Conservation (phyloP, 768 basidiomycete genomes). For the Xerocomellus amylosporus region DNA sequence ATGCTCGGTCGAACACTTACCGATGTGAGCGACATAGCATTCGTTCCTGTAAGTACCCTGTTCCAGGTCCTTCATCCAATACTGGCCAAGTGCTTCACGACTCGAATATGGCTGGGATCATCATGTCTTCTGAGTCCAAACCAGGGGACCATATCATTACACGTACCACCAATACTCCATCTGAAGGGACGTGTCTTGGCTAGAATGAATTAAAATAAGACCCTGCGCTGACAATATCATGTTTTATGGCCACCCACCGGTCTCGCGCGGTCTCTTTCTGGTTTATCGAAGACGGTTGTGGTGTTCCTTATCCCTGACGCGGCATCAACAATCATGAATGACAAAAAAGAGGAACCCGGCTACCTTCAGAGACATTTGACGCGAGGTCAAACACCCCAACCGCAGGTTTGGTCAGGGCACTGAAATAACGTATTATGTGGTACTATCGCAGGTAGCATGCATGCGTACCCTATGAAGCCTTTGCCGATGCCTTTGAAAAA, state of each 20-base stretch:
- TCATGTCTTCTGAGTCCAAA: neutral
- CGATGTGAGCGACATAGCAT: constrained; percentile 87
- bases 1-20: constrained; percentile 42
- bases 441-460: neutral
- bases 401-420: constrained; percentile 92
- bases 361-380: constrained; percentile 91
- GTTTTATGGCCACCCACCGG: constrained; percentile 45
- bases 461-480: constrained; percentile 81
- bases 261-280: constrained; percentile 82
- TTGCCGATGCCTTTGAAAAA: constrained; percentile 99
- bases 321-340: constrained; percentile 5
- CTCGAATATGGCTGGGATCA: constrained; percentile 73
- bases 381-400: constrained; percentile 96
- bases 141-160: neutral
- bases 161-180: constrained; percentile 83
- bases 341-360: neutral
- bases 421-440: constrained; percentile 28
- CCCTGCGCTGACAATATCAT: neutral
- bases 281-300: constrained; percentile 95
- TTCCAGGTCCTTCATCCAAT: constrained; percentile 94
- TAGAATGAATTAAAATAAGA: constrained; percentile 27
- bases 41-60: constrained; percentile 84
- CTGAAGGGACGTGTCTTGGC: constrained; percentile 83
- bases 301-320: constrained; percentile 91
- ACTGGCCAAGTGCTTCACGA: constrained; percentile 90